These are phyloP conservation scores for Mycena vitilis DNA, from an alignment of 768 basidiomycete genomes.

Conservation along the genomic window DNA sequence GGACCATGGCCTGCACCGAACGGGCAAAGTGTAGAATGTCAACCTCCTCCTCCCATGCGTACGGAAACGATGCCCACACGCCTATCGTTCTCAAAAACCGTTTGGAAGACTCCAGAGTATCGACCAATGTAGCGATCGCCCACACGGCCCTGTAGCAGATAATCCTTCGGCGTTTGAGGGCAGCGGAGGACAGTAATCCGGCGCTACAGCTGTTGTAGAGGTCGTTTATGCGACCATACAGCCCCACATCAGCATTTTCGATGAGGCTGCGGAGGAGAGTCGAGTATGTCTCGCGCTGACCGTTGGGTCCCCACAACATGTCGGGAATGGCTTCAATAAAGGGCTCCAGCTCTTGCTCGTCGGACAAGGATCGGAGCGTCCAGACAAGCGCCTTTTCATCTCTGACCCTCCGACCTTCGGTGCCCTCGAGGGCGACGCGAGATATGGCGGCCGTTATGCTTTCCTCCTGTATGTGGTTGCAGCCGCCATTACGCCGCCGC, in stretches of 20 bases:
- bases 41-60: background rate
- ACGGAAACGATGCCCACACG: background rate
- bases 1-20: background rate
- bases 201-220: background rate
- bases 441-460: conserved; percentile 5
- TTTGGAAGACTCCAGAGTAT: background rate
- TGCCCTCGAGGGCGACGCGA: background rate
- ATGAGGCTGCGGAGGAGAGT: background rate
- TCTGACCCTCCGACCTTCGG: background rate
- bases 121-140: conserved; percentile 9
- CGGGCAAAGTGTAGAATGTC: background rate
- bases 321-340: conserved; percentile 23
- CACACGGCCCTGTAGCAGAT: conserved; percentile 15
- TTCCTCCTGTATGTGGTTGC: background rate
- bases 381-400: conserved; percentile 13
- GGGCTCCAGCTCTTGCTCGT: conserved; percentile 13
- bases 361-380: conserved; percentile 4
- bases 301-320: conserved; percentile 11
- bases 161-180: background rate
- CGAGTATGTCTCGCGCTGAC: background rate
- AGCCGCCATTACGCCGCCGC: background rate
- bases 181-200: conserved; percentile 4
- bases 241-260: background rate
- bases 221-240: background rate
- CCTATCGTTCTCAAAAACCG: background rate